Conservation (phyloP, 2,329 filamentous ascomycete species). For the Diplodia sapinea region DNA sequence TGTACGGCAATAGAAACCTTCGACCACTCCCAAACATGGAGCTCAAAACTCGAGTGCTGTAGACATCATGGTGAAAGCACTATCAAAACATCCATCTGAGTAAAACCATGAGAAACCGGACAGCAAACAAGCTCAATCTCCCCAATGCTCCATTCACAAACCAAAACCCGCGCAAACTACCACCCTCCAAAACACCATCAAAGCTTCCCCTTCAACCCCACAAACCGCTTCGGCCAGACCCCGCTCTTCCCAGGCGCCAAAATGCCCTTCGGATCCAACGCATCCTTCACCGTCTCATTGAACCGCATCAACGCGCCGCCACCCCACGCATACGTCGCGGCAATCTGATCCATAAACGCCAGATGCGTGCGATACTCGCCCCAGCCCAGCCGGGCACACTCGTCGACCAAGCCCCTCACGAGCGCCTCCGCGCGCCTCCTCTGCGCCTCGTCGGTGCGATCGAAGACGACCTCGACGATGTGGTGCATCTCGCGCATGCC, state of each 20-base stretch:
- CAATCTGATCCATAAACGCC: conserved; percentile 56
- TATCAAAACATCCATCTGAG: too few relatives aligned
- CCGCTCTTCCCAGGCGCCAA: conserved; percentile 39
- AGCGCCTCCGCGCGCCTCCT: conserved; percentile 38
- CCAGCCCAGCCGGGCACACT: conserved; percentile 50
- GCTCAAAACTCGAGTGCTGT: too few relatives aligned
- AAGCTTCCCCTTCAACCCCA: conserved; percentile 6
- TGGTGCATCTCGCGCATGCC: conserved; percentile 52
- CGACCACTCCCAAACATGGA: too few relatives aligned
- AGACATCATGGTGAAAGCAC: too few relatives aligned
- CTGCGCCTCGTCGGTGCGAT: conserved; percentile 38
- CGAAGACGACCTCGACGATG: conserved; percentile 45
- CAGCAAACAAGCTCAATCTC: too few relatives aligned
- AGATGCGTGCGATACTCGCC: conserved; percentile 57
- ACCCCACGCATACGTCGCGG: conserved; percentile 55
- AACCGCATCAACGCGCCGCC: conserved; percentile 51
- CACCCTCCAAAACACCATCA: not conserved
- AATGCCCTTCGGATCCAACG: conserved; percentile 51
- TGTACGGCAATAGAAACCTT: too few relatives aligned
- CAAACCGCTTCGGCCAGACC: conserved; percentile 35
- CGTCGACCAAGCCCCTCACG: conserved; percentile 44
- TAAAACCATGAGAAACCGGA: too few relatives aligned
- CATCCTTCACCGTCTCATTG: conserved; percentile 54
- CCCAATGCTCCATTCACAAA: too few relatives aligned
- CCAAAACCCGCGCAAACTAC: too few relatives aligned